Conservation (phyloP, 805 yeast genomes). For the Lachancea waltii region DNA sequence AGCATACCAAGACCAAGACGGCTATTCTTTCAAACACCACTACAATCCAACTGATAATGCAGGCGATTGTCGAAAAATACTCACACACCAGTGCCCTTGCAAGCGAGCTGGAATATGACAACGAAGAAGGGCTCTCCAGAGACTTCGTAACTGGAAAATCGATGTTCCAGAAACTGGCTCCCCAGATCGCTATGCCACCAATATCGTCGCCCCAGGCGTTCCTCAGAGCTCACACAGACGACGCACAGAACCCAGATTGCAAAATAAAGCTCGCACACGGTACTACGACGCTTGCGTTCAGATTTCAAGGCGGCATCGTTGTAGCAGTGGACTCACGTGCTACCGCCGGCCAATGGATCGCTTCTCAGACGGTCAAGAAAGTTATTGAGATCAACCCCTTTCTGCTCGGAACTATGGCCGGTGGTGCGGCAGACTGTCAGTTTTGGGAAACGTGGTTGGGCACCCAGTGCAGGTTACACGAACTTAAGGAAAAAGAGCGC, state of each 20-base stretch:
- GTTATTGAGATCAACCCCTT: constrained; percentile 95
- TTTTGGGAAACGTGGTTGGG: constrained; percentile 99
- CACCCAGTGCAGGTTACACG: constrained; percentile 90
- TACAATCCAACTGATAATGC: constrained; percentile 16
- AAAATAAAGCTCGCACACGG: constrained; percentile 97
- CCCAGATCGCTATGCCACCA: constrained; percentile 69
- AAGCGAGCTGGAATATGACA: constrained; percentile 26
- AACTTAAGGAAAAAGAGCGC: constrained; percentile 88
- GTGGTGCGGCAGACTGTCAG: constrained; percentile 99
- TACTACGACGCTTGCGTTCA: constrained; percentile 95
- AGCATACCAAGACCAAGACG: no score
- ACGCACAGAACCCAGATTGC: constrained; percentile 85
- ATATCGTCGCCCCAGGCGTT: constrained; percentile 86
- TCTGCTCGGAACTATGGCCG: constrained; percentile 96
- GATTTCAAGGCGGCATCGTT: constrained; percentile 90
- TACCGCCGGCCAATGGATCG: constrained; percentile 96
- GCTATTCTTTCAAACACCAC: not conserved
- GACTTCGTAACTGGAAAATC: constrained; percentile 33
- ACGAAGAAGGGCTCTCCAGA: constrained; percentile 29
- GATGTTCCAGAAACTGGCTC: constrained; percentile 37
- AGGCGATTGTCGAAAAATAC: constrained; percentile 31
- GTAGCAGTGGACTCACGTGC: constrained; percentile 99
- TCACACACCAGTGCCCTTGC: constrained; percentile 19
- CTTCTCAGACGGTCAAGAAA: constrained; percentile 95
- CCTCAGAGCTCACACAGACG: constrained; percentile 97